A percentile compares a stretch with the other conserved stretches of the same genome.
Conservation (phyloP, 2,329 filamentous ascomycete genomes). For the Xylaria sp. region DNA sequence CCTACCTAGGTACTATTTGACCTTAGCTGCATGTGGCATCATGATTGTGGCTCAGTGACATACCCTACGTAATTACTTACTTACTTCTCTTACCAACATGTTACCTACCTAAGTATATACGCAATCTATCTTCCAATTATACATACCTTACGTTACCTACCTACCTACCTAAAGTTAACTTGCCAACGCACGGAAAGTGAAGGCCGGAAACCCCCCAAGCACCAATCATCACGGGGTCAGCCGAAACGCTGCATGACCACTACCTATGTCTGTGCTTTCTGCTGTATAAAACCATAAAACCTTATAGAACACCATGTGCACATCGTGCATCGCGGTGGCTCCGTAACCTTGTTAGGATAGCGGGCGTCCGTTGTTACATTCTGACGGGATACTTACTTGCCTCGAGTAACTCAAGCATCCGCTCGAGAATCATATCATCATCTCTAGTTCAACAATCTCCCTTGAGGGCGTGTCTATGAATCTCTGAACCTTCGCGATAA, state of each 20-base stretch:
- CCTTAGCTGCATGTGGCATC: conserved; percentile 20
- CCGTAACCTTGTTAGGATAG: background rate
- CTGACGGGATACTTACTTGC: background rate
- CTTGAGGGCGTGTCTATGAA: background rate
- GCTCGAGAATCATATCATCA: background rate
- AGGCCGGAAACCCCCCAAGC: conserved; percentile 20
- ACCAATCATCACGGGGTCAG: background rate
- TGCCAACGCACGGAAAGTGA: background rate
- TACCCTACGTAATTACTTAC: too few species aligned
- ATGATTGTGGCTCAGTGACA: conserved; percentile 15
- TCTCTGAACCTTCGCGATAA: background rate
- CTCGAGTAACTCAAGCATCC: background rate
- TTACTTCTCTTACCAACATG: too few species aligned
- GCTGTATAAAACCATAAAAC: background rate
- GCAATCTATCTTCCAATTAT: too few species aligned
- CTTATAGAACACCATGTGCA: background rate
- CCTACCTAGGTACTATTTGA: background rate
- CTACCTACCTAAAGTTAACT: background rate
- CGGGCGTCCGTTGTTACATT: background rate
- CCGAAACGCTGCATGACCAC: background rate
- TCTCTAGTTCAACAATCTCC: background rate
- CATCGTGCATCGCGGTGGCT: too few species aligned
- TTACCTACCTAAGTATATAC: too few species aligned
- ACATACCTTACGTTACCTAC: too few species aligned
- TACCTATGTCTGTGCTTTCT: too few species aligned